phyloP scores from a whole-genome alignment of 371 early-diverging fungal species.

The Mortierella sp. region DNA sequence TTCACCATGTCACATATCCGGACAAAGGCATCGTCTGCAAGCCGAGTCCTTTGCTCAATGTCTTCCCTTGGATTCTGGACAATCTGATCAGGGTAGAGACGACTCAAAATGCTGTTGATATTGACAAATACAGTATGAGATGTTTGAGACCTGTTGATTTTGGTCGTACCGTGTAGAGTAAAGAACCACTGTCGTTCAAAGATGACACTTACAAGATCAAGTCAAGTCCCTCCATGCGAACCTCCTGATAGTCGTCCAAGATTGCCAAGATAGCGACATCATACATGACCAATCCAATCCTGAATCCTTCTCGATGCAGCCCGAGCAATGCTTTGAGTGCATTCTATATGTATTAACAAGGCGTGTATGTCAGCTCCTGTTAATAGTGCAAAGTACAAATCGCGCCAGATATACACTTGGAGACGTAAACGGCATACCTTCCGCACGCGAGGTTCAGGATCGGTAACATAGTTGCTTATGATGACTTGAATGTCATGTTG shows the following conservation, averaged over 20 bases:
- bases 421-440: constrained; percentile 54
- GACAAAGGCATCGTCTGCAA: constrained; percentile 84
- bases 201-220: constrained; percentile 69
- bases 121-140: neutral
- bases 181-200: neutral
- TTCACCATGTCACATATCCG: constrained; percentile 85
- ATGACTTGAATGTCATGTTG: constrained; percentile 62
- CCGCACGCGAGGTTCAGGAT: constrained; percentile 69
- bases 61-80: constrained; percentile 60
- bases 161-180: neutral
- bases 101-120: constrained; percentile 59
- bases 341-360: constrained; percentile 49
- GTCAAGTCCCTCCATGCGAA: constrained; percentile 76
- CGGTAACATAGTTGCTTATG: constrained; percentile 67
- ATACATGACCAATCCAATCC: constrained; percentile 67
- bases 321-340: constrained; percentile 67
- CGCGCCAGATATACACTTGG: neutral
- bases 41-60: constrained; percentile 67
- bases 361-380: neutral
- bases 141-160: neutral
- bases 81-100: constrained; percentile 65
- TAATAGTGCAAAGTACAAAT: too few relatives aligned
- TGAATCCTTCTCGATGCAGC: constrained; percentile 66
- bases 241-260: constrained; percentile 79
- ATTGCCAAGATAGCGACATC: constrained; percentile 71